Conservation (phyloP, 73 alveolate species). For the Symbiodinium pilosum region DNA sequence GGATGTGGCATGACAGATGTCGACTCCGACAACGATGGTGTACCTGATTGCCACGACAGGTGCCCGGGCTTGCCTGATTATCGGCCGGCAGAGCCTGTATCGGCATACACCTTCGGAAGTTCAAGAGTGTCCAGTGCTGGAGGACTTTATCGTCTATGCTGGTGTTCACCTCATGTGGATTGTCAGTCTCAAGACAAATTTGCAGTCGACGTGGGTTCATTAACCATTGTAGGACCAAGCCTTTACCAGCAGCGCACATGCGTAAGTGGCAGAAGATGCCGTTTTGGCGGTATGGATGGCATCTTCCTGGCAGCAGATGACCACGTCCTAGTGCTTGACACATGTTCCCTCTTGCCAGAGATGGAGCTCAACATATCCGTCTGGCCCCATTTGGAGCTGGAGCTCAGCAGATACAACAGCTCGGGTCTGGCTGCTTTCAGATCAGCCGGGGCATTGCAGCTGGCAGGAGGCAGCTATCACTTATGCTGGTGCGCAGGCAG, state of each 20-base stretch:
- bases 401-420: constrained; percentile 18
- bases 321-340: constrained; percentile 30
- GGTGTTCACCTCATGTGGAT: constrained; percentile 19
- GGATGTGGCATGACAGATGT: constrained; percentile 39
- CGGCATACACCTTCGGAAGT: constrained; percentile 14
- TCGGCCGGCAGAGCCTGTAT: constrained; percentile 1
- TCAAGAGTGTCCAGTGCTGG: constrained; percentile 16
- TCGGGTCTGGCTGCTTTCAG: constrained; percentile 13
- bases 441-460: neutral
- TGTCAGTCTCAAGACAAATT: constrained; percentile 14
- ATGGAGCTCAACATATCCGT: neutral
- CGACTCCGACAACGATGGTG: constrained; percentile 42
- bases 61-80: constrained; percentile 15
- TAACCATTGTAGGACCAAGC: constrained; percentile 19
- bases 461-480: constrained; percentile 45
- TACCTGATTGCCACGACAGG: constrained; percentile 51
- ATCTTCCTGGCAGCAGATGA: neutral
- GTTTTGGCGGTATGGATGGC: constrained; percentile 21
- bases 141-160: constrained; percentile 50
- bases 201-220: neutral
- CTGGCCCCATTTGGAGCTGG: neutral
- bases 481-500: constrained; percentile 44
- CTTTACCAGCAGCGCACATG: constrained; percentile 49
- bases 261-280: constrained; percentile 42
- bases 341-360: neutral